phyloP scores from a whole-genome alignment of 352 stramenopile species.

The Elongisporangium senticosum region DNA sequence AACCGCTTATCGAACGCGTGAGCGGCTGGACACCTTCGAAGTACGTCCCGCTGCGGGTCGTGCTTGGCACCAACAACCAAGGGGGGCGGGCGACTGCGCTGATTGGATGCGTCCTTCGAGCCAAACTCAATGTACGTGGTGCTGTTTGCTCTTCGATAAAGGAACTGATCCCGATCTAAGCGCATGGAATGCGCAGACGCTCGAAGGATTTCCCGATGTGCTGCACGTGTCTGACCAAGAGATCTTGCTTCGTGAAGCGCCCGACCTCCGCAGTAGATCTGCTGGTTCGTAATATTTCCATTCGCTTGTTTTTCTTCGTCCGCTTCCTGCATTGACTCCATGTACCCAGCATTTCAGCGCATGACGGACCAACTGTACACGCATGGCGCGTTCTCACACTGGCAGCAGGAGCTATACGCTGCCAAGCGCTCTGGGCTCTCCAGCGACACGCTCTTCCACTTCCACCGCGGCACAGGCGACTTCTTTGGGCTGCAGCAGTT shows the following conservation, averaged over 20 bases:
- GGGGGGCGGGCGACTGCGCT: neutral
- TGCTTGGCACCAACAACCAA: conserved; percentile 15
- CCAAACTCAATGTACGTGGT: neutral
- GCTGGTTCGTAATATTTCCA: neutral
- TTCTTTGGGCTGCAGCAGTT: conserved; percentile 65
- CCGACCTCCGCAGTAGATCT: neutral
- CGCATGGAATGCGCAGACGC: neutral
- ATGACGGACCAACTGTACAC: conserved; percentile 35
- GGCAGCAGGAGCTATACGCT: conserved; percentile 61
- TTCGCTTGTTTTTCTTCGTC: neutral
- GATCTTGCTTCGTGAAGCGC: neutral
- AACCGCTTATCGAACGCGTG: conserved; percentile 28
- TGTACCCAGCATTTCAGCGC: conserved; percentile 28
- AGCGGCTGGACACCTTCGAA: conserved; percentile 34
- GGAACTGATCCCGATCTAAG: neutral
- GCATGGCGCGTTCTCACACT: conserved; percentile 42
- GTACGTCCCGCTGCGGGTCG: conserved; percentile 48
- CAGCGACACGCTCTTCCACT: conserved; percentile 46
- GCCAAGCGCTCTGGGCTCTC: conserved; percentile 35
- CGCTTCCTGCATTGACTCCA: neutral
- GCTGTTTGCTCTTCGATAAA: neutral
- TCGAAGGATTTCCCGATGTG: neutral
- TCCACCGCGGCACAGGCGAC: conserved; percentile 52
- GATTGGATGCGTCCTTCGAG: neutral
- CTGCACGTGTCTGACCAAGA: neutral